Evolutionary conservation across 768 basidiomycete genomes (phyloP).

Genomic region (Scleroderma citrinum): DNA sequence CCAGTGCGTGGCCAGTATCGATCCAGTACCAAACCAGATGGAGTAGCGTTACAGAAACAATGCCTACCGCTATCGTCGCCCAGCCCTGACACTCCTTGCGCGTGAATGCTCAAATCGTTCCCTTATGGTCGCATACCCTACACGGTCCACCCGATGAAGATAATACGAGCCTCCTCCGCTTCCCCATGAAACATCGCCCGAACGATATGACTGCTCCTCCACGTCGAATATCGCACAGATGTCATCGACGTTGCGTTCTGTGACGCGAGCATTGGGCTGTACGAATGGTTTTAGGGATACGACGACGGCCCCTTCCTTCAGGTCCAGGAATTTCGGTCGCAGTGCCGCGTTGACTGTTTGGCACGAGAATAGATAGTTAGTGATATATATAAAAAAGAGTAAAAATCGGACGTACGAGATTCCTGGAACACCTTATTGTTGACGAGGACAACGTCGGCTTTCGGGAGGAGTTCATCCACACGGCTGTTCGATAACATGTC

Average conservation of each 20-base stretch:
- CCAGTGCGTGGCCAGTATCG: too few relatives aligned
- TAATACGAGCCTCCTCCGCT: conserved; percentile 66
- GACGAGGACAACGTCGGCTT: conserved; percentile 89
- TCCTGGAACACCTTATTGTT: conserved; percentile 84
- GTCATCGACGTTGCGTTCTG: conserved; percentile 80
- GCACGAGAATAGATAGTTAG: conserved; percentile 2
- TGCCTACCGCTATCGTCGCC: conserved; percentile 20
- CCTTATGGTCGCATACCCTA: conserved; percentile 57
- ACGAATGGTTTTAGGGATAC: conserved; percentile 87
- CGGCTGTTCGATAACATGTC: conserved; percentile 72
- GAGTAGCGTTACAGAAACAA: too few relatives aligned
- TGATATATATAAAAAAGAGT: neutral
- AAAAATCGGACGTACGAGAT: conserved; percentile 46
- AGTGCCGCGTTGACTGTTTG: conserved; percentile 83
- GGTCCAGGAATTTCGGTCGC: conserved; percentile 84
- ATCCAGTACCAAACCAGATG: too few relatives aligned
- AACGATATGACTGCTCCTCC: conserved; percentile 56
- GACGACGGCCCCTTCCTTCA: conserved; percentile 89
- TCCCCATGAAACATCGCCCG: conserved; percentile 81
- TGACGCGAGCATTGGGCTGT: conserved; percentile 67
- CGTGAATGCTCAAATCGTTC: conserved; percentile 49
- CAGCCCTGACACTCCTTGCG: conserved; percentile 19
- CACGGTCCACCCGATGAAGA: conserved; percentile 70
- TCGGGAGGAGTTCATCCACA: conserved; percentile 61
- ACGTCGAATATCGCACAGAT: conserved; percentile 82